Conservation (phyloP, 371 early-diverging fungal species). For the Mucor sp. region DNA sequence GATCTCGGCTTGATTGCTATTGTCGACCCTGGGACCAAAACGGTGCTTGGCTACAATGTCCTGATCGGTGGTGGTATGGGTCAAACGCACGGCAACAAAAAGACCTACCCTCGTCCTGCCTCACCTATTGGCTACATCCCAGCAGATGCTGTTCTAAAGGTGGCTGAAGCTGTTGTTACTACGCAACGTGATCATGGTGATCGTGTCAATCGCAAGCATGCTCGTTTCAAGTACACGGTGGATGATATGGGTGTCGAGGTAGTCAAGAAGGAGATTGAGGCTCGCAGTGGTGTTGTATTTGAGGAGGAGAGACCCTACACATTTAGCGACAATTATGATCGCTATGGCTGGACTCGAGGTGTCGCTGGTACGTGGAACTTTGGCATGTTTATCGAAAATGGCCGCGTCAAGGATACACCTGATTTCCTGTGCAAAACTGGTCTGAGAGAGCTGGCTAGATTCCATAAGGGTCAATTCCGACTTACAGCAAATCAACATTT, state of each 20-base stretch:
- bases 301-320: slow-evolving; percentile 63
- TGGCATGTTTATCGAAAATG: slow-evolving; percentile 86
- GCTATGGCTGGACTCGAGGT: slow-evolving; percentile 88
- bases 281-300: slow-evolving; percentile 69
- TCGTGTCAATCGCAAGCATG: slow-evolving; percentile 92
- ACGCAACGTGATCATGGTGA: slow-evolving; percentile 92
- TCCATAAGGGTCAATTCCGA: slow-evolving; percentile 75
- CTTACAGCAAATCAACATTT: slow-evolving; percentile 88
- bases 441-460: slow-evolving; percentile 76
- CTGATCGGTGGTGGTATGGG: slow-evolving; percentile 96
- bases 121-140: slow-evolving; percentile 76
- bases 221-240: slow-evolving; percentile 93
- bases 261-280: slow-evolving; percentile 82
- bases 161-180: slow-evolving; percentile 81
- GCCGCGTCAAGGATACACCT: slow-evolving; percentile 82
- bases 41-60: slow-evolving; percentile 86
- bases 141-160: slow-evolving; percentile 69
- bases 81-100: slow-evolving; percentile 91
- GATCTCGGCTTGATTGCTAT: slow-evolving; percentile 91
- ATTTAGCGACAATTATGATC: slow-evolving; percentile 84
- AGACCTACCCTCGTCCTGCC: slow-evolving; percentile 86
- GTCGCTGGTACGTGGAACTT: slow-evolving; percentile 72
- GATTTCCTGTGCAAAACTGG: slow-evolving; percentile 74
- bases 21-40: slow-evolving; percentile 41
- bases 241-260: slow-evolving; percentile 87